Evolutionary conservation across 768 basidiomycete species (phyloP), one percentile per base, ranked within the genome.

Genomic region (Mycena indigotica): DNA sequence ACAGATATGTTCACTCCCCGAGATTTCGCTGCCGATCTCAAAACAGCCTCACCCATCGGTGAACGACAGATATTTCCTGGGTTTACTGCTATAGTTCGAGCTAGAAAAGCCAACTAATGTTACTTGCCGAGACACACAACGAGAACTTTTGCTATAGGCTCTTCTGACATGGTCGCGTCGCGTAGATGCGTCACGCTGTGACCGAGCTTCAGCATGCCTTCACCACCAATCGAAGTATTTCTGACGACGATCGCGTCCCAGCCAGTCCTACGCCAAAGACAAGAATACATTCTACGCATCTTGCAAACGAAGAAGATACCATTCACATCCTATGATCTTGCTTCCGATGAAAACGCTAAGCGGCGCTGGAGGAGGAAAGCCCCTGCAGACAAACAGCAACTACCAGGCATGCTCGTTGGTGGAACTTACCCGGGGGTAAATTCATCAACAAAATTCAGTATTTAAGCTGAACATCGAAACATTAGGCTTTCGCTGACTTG

Each of bases 21-120:
- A 65, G 85, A 80, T 49, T 77, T 72, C 8, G 89, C 90, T 56
- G 85, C 80, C 53, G 91, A 80, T 58, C 75, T 78, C 28, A 95
- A 79, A 23, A 95, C 90, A 2, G 93, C 94, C 74, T 95, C 92
- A 28, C 93, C 94, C 85, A 96, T 92, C 0, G 94, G 93, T 23
- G 91, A 93, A 29, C 94, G 87, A 68, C 93, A 93, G 57, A 93
- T 92, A 68, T 93, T 93, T 13, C 90, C 90, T 80, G 44, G 5
- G 38, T 12, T 17, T 4, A 28, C 12, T n/a, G 35, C 35, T 38
- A 41, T 28, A 51, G 23, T 4, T 6, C 60, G 52, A 30, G 52
- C n/a, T n/a, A n/a, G n/a, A n/a, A 8, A 49, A 13, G 8, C 4
- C n/a, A 15, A 25, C 5, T 38, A 21, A 16, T 46, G 28, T 28